A percentile compares a stretch with the other conserved stretches of the same genome.
These are phyloP conservation scores for Fusarium brachygibbosum DNA, from an alignment of 2,329 filamentous ascomycete species.

Conservation along the genomic window DNA sequence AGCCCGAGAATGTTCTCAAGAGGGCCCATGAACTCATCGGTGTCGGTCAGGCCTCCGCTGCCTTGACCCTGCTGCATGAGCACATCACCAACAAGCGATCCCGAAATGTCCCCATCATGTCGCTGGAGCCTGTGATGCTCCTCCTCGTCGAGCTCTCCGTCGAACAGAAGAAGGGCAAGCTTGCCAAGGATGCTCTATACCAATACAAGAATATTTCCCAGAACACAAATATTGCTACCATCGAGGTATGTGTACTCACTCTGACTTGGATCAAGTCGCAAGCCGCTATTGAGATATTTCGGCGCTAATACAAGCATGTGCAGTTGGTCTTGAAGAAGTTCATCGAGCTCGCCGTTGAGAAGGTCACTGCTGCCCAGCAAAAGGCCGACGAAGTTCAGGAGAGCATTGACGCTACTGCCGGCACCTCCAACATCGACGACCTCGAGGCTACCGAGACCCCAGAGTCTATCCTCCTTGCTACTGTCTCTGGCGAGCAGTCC, in stretches of 20 bases:
- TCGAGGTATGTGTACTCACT: conserved; percentile 74
- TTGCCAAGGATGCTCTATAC: conserved; percentile 98
- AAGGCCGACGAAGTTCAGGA: conserved; percentile 97
- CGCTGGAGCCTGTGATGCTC: conserved; percentile 98
- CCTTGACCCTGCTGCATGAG: conserved; percentile 95
- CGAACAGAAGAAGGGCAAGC: conserved; percentile 97
- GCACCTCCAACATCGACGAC: conserved; percentile 85
- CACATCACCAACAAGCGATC: conserved; percentile 99
- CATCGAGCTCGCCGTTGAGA: conserved; percentile 95
- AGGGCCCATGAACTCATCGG: conserved; percentile 98
- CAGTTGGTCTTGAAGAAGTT: conserved; percentile 95
- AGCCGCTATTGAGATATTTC: conserved; percentile 19
- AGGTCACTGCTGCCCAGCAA: conserved; percentile 94
- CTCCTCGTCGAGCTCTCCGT: conserved; percentile 97
- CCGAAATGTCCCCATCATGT: conserved; percentile 95
- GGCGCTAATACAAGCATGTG: conserved; percentile 40
- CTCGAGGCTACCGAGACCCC: conserved; percentile 97
- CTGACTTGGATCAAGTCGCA: conserved; percentile 7
- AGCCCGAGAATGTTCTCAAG: conserved; percentile 99
- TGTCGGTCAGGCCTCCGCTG: conserved; percentile 92
- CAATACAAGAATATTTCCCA: conserved; percentile 99
- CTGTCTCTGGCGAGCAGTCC: conserved; percentile 97
- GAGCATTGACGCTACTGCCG: conserved; percentile 77
- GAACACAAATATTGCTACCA: conserved; percentile 98
- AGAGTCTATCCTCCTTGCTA: conserved; percentile 97